A percentile compares a stretch with the other conserved stretches of the same genome.
These are phyloP conservation scores for Codiaeum variegatum DNA, from an alignment of 441 rosid species.

Conservation along the genomic window DNA sequence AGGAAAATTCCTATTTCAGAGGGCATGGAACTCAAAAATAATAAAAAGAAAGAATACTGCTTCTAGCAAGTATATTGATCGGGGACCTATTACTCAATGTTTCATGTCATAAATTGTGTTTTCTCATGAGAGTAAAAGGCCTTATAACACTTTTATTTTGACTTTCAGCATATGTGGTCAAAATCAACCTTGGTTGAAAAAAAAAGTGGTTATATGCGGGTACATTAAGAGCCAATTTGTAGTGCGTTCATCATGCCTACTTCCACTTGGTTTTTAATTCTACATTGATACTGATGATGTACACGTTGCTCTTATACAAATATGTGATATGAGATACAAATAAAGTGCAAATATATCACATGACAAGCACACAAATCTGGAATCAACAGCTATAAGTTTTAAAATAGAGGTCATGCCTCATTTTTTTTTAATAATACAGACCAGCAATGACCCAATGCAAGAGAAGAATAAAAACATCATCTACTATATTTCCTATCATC, in stretches of 20 bases:
- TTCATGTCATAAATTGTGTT: not conserved
- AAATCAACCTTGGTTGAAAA: not conserved
- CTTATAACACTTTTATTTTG: not conserved
- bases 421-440: not conserved
- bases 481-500: not conserved
- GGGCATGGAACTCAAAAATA: not conserved
- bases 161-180: not conserved
- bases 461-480: not conserved
- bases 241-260: not conserved
- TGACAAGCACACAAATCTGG: not conserved
- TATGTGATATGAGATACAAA: not conserved
- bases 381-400: not conserved
- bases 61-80: not conserved
- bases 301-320: not conserved
- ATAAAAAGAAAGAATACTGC: not conserved
- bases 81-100: not conserved
- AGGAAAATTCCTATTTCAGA: not conserved
- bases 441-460: not conserved
- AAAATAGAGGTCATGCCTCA: not conserved
- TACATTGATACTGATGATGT: not conserved
- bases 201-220: not conserved
- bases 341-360: not conserved
- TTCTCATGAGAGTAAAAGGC: conserved; percentile 1
- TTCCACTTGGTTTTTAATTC: not conserved
- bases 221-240: not conserved